phyloP scores from a whole-genome alignment of 116 monocot genomes.

The Zostera marina region DNA sequence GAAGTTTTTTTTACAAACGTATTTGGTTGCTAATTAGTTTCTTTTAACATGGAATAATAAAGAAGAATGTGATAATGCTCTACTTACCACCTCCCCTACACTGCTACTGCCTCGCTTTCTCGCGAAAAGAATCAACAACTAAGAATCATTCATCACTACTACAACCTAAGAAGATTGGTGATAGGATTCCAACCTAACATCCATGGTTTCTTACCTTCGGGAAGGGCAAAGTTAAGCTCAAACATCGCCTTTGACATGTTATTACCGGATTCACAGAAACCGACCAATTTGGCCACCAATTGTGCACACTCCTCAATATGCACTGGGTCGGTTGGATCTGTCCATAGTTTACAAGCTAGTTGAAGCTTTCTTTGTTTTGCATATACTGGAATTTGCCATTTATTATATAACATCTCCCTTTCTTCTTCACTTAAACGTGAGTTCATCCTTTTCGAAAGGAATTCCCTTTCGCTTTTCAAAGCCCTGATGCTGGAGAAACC shows the following conservation, averaged over 20 bases:
- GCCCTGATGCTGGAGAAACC: conserved; percentile 35
- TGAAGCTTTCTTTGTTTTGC: conserved; percentile 82
- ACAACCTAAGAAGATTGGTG: conserved; percentile 28
- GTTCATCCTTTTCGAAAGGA: conserved; percentile 50
- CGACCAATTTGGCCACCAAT: conserved; percentile 68
- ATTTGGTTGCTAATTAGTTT: no score
- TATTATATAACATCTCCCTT: conserved; percentile 44
- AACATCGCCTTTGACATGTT: conserved; percentile 85
- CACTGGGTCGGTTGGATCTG: conserved; percentile 31
- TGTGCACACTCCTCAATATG: conserved; percentile 87
- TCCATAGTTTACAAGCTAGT: conserved; percentile 74
- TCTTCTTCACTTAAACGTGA: conserved; percentile 67
- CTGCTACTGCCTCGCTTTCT: no score
- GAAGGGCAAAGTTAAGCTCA: conserved; percentile 68
- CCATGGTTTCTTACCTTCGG: conserved; percentile 45
- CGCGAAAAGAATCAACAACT: no score
- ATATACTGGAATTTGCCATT: conserved; percentile 52
- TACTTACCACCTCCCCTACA: no score
- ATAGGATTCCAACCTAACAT: conserved; percentile 48
- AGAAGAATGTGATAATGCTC: no score
- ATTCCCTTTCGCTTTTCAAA: conserved; percentile 63
- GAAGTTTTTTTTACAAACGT: no score
- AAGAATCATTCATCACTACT: neutral
- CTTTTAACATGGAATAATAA: no score
- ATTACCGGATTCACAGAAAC: conserved; percentile 73